Percentiles rank a stretch among this genome's conserved stretches.
Conservation (phyloP, 768 basidiomycete species). For the Leccinum subgranulosum region DNA sequence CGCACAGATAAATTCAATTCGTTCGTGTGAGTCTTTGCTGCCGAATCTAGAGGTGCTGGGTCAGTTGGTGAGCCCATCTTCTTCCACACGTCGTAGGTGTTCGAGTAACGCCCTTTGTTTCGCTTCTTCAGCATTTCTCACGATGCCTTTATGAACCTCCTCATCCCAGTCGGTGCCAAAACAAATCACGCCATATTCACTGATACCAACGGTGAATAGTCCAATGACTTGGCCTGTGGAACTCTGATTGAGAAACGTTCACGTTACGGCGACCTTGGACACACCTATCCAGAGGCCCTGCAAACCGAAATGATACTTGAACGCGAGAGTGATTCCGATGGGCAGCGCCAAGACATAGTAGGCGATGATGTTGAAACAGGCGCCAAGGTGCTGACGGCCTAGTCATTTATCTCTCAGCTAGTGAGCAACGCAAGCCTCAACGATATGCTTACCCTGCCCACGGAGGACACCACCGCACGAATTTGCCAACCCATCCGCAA, state of each 20-base stretch:
- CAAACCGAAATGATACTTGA: constrained; percentile 41
- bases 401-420: constrained; percentile 7
- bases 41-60: not conserved
- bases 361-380: constrained; percentile 68
- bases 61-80: constrained; percentile 18
- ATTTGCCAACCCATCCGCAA: constrained; percentile 51
- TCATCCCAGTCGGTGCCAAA: constrained; percentile 48
- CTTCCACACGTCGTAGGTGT: constrained; percentile 14
- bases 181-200: constrained; percentile 64
- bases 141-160: constrained; percentile 40
- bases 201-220: constrained; percentile 65
- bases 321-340: constrained; percentile 50
- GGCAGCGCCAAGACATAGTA: constrained; percentile 56
- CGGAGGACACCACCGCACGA: constrained; percentile 49
- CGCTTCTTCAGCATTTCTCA: constrained; percentile 34
- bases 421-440: too few relatives aligned
- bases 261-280: not conserved
- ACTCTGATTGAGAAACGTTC: constrained; percentile 9
- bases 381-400: constrained; percentile 67
- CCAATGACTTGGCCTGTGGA: constrained; percentile 66
- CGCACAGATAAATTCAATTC: not conserved
- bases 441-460: constrained; percentile 38
- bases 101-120: constrained; percentile 28
- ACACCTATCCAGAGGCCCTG: constrained; percentile 52
- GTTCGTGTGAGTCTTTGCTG: not conserved